Base-by-base conservation (phyloP, 1,284 basidiomycete genomes). In the Neolentinus lepideus region DNA sequence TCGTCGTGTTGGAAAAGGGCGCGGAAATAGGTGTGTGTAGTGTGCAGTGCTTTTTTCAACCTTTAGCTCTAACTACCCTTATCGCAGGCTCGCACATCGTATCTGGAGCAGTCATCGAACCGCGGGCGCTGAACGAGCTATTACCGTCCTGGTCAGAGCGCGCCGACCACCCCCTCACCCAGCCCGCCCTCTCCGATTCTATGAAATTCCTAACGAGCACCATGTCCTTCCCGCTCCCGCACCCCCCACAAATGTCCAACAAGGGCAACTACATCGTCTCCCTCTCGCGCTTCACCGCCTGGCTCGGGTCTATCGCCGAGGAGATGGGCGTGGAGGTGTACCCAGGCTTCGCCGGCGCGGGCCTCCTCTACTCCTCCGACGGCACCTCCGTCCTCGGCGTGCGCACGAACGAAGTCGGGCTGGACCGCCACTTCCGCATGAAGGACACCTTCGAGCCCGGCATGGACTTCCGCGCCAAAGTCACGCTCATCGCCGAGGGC, bases 161-260 rank as follows among this genome's bases (percentile, higher is more conserved):
- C 50, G 62, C 70, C 6, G 80, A 71, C 43, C 83, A 85, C 61
- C 87, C 78, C 6, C 78, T 98, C 46, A 89, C 83, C 51, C 92
- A 93, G 66, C 84, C 84, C 0, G 94, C 94, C 0, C 83, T 79
- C 1, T 84, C 84, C 50, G 92, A 91, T 52, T 74, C 78, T 27
- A 98, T 99, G 96, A 84, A 91, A 56, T 94, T 87, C 70, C 79
- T 99, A 60, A 96, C 95, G 12, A 63, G 77, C 36, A 84, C 77
- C 25, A 70, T 72, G 57, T 81, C 91, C 2, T 75, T 96, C 62
- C 94, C 93, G 14, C 84, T 98, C 56, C 97, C 94, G 0, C 95
- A 99, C 66, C 96, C 96, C 2, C 96, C 96, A 0, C 96, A 98
- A 72, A 99, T 99, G 96, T 79, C 78, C 67, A 97, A 98, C 76